Evolutionary conservation across 2,329 filamentous ascomycete species (phyloP), one percentile per base, ranked within the genome.

Genomic region (Fusarium sublunatum): DNA sequence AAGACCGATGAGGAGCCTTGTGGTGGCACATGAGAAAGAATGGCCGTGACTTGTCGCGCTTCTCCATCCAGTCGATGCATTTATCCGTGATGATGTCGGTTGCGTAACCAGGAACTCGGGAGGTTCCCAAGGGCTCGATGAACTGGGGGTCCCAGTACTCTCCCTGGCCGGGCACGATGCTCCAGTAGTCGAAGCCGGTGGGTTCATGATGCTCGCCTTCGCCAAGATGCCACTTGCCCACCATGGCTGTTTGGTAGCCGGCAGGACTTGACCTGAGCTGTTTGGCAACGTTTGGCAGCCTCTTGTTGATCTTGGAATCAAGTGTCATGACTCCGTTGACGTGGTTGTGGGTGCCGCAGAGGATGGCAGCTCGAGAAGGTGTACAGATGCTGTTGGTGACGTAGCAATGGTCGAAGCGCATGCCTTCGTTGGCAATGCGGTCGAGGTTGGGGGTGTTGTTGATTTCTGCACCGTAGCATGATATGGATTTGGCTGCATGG

Each of bases 11-110:
- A 0, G 83, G 82, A 1, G 83, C 83, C 61, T 85, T 85, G 68
- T 85, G 82, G 60, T 85, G 83, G 65, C 81, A 84, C 82, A 85
- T 85, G 39, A 83, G 64, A 64, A 84, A 85, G 70, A 85, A 85
- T 0, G 82, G 82, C 52, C 74, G 73, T 31, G 74, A 72, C 7
- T 74, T 71, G 19, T 76, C 71, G 10, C 70, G 63, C 31, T 69
- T 42, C 31, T 72, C 66, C 15, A 83, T 76, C 65, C 74, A 83
- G 26, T 77, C 65, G 6, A 84, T 59, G 24, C 74, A 78, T 68
- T 82, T 83, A 53, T 84, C 77, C 0, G 81, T 83, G 56, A 84
- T 83, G 56, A 84, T 78, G 32, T 84, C 81, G 0, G 82, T 84
- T 0, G 76, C 82, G 52, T 84, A 84, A 0, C 82, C 82, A 0